Conservation (phyloP, 2,329 filamentous ascomycete genomes). For the Exophiala sideris region DNA sequence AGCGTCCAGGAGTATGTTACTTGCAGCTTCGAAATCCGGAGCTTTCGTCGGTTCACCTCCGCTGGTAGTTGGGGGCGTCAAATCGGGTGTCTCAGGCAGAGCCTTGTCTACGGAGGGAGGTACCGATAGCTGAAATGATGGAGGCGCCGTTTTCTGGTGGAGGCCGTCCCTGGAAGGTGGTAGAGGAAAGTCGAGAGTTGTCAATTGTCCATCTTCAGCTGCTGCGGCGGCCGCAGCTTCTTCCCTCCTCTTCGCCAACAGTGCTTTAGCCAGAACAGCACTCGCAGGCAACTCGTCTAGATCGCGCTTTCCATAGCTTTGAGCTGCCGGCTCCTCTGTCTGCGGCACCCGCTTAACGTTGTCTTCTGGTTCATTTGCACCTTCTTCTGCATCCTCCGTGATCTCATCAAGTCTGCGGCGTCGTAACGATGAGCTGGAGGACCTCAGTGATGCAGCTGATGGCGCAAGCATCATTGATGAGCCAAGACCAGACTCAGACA, state of each 20-base stretch:
- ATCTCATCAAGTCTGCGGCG: conserved; percentile 83
- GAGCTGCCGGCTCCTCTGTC: conserved; percentile 28
- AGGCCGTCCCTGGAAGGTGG: conserved; percentile 12
- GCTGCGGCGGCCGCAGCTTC: conserved; percentile 12
- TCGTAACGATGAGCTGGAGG: conserved; percentile 75
- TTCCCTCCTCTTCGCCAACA: conserved; percentile 27
- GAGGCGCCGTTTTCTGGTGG: not conserved
- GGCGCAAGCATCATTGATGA: conserved; percentile 86
- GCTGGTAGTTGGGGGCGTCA: conserved; percentile 21
- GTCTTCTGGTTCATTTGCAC: conserved; percentile 1
- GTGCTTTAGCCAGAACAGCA: conserved; percentile 27
- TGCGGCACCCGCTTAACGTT: conserved; percentile 59
- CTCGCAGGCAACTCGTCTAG: conserved; percentile 29
- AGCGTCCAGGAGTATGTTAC: conserved; percentile 17
- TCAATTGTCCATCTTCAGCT: not conserved
- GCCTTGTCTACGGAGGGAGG: conserved; percentile 12
- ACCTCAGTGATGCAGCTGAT: conserved; percentile 79
- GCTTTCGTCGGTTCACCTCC: conserved; percentile 14
- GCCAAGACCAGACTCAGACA: conserved; percentile 84
- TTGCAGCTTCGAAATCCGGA: conserved; percentile 19
- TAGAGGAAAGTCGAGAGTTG: not conserved
- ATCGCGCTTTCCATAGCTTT: conserved; percentile 26
- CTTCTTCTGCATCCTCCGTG: conserved; percentile 67
- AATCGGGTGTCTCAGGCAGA: conserved; percentile 18
- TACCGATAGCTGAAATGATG: conserved; percentile 5